Evolutionary conservation across 1,284 basidiomycete species (phyloP), one percentile per base, ranked within the genome.

Genomic region (Xerocomus nothofagi): DNA sequence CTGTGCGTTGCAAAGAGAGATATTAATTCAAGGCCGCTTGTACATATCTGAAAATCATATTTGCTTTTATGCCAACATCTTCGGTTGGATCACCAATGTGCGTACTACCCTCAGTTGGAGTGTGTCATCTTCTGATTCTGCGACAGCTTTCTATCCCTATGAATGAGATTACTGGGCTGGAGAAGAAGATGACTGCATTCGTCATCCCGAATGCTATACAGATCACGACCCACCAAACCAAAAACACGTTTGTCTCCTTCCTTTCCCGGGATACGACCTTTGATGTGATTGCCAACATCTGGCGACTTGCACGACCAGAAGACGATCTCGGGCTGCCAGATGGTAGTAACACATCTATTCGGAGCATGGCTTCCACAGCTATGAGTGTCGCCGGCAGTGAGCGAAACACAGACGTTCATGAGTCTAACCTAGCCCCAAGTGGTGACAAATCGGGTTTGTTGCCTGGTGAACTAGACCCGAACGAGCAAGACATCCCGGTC

Each of bases 31-130:
- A 75, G 96, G 96, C 4, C 81, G 96, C 4, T 69, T 99, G 44
- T 99, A 99, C 71, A 92, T 99, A 21, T 98, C 95, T 1, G 97
- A 99, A 71, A 96, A 98, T 70, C 95, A 98, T 66, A 81, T 98
- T 15, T 98, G 93, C 73, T 99, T 99, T 75, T 91, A 99, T 64
- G 95, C 97, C 20, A 99, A 98, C 68, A 98, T 99, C 47, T 97
- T 99, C 70, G 96, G 96, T 39, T 99, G 96, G 96, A 89, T 98
- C 50, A 98, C 95, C 17, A 89, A 97, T 65, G 92, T 94, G 66
- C 70, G 91, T 76, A 4, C 18, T 26, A 11, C 4, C 18, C 27
- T 37, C 15, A 15, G 26, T 47, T 24, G 15, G 24, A 26, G 27
- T 34, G 43, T 46, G 20, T 42, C 30, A 8, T 27, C n/a, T 14